Conservation (phyloP, 371 early-diverging fungal species). For the Actinomucor elegans region DNA sequence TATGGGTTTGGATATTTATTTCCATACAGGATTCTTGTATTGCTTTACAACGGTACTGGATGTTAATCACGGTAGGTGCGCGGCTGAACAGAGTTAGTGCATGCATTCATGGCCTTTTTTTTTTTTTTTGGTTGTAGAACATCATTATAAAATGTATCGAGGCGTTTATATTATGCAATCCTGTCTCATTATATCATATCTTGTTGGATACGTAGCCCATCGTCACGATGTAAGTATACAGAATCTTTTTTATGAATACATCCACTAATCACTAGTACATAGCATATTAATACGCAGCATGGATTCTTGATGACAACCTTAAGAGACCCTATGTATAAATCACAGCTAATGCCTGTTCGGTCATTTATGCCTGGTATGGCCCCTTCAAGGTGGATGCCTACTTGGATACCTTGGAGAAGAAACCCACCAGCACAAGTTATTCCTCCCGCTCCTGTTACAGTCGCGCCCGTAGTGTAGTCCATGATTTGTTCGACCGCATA, state of each 20-base stretch:
- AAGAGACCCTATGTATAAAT: not conserved
- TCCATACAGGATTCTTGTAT: constrained; percentile 68
- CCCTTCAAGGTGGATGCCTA: not conserved
- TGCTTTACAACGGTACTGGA: constrained; percentile 32
- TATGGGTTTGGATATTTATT: constrained; percentile 76
- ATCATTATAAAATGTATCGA: constrained; percentile 15
- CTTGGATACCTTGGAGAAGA: too few relatives aligned
- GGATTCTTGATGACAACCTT: not conserved
- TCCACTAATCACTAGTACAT: not conserved
- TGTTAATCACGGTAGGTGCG: constrained; percentile 27
- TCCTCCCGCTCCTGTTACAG: not conserved
- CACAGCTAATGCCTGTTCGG: not conserved
- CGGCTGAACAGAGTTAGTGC: too few relatives aligned
- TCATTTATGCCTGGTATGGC: not conserved
- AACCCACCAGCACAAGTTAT: too few relatives aligned
- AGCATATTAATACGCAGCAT: constrained; percentile 10
- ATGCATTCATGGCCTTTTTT: not conserved
- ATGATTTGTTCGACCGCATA: too few relatives aligned
- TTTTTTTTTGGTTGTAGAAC: not conserved
- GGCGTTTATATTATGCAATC: constrained; percentile 34
- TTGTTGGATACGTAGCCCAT: constrained; percentile 10
- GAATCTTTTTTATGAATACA: not conserved
- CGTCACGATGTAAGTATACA: constrained; percentile 1
- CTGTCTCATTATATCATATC: constrained; percentile 19
- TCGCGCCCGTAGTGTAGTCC: too few relatives aligned